Percentiles rank a stretch among this genome's conserved stretches.
Evolutionary conservation across 1,139 yeast genomes (phyloP).

Genomic region (Chernovozyma aurita): DNA sequence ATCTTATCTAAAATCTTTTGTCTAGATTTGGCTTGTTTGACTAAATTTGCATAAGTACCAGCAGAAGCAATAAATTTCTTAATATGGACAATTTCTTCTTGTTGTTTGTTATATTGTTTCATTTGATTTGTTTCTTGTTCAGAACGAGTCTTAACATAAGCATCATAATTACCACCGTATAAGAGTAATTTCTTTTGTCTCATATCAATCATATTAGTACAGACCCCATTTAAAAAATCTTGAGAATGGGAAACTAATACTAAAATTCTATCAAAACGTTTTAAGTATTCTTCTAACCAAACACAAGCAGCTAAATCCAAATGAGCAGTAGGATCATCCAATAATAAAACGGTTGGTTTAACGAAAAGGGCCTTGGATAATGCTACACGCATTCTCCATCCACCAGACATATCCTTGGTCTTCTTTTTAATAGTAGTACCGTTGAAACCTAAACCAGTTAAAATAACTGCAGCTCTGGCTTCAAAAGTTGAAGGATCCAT

Average conservation of each 20-base stretch:
- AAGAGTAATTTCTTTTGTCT: conserved; percentile 64
- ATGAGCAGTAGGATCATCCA: conserved; percentile 99
- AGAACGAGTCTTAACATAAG: conserved; percentile 88
- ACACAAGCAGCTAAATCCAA: conserved; percentile 99
- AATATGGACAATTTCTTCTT: conserved; percentile 97
- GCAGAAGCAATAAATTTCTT: conserved; percentile 99
- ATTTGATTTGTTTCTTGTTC: conserved; percentile 96
- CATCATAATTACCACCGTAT: conserved; percentile 98
- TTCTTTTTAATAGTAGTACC: conserved; percentile 70
- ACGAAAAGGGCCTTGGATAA: conserved; percentile 84
- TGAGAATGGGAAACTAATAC: conserved; percentile 96
- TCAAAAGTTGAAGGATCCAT: conserved; percentile 97
- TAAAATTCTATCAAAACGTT: conserved; percentile 88
- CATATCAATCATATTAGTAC: conserved; percentile 98
- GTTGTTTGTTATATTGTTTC: conserved; percentile 96
- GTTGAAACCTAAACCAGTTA: conserved; percentile 97
- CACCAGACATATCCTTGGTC: conserved; percentile 99
- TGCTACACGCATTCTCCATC: conserved; percentile 93
- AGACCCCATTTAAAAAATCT: conserved; percentile 98
- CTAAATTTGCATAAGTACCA: conserved; percentile 99
- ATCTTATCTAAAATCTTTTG: conserved; percentile 98
- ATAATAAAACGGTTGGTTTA: conserved; percentile 84
- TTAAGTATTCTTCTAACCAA: conserved; percentile 97
- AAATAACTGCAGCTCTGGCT: conserved; percentile 90
- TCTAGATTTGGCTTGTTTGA: conserved; percentile 97